These are phyloP conservation scores for Pseudogymnoascus sp. DNA, from an alignment of 2,329 filamentous ascomycete genomes.

Conservation along the genomic window DNA sequence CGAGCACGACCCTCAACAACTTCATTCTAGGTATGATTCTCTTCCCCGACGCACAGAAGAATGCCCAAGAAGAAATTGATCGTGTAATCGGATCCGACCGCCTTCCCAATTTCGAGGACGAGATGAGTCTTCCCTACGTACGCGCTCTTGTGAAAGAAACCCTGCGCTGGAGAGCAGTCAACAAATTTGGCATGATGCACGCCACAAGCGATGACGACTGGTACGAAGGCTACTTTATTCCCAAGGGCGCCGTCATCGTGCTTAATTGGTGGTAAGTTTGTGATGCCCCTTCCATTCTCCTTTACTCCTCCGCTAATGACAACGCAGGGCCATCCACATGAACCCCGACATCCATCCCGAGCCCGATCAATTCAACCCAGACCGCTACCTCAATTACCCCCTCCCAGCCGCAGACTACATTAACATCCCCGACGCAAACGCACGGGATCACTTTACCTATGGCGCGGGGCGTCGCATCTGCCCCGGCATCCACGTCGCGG, in stretches of 20 bases:
- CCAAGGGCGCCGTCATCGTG: constrained; percentile 32
- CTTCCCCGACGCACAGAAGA: constrained; percentile 30
- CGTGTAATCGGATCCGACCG: constrained; percentile 30
- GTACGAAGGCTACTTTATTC: constrained; percentile 32
- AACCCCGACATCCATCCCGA: constrained; percentile 32
- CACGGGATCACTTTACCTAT: constrained; percentile 29
- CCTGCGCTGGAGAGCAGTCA: constrained; percentile 33
- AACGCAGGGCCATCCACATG: constrained; percentile 27
- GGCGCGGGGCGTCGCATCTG: constrained; percentile 41
- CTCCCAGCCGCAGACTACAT: constrained; percentile 15
- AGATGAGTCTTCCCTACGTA: constrained; percentile 34
- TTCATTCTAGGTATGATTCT: constrained; percentile 33
- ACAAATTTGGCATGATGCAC: constrained; percentile 23
- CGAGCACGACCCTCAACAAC: constrained; percentile 25
- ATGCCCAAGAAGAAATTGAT: constrained; percentile 35
- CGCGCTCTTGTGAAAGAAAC: constrained; percentile 35
- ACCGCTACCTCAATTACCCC: constrained; percentile 26
- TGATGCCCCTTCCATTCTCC: too few relatives aligned
- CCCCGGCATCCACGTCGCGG: constrained; percentile 47
- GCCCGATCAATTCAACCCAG: constrained; percentile 37
- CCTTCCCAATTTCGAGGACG: constrained; percentile 31
- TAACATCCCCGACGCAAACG: constrained; percentile 19
- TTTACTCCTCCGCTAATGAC: too few relatives aligned
- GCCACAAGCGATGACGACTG: constrained; percentile 28
- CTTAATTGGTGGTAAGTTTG: constrained; percentile 28